These are phyloP conservation scores for Dendryphion nanum DNA, from an alignment of 2,329 filamentous ascomycete genomes.

Conservation along the genomic window DNA sequence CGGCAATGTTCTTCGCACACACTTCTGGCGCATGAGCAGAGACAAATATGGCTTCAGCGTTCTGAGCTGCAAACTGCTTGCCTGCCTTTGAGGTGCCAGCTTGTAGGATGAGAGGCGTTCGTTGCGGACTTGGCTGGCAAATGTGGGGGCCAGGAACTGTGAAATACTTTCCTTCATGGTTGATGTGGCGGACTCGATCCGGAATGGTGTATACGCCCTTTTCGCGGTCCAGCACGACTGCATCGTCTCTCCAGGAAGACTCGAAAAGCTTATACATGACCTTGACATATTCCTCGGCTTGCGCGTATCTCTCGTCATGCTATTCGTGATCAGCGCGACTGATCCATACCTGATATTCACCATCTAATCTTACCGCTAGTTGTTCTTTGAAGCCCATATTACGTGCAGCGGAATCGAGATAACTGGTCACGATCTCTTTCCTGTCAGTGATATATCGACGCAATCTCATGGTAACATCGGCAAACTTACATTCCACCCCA, in stretches of 20 bases:
- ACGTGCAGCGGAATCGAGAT: conserved; percentile 64
- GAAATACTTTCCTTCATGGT: conserved; percentile 66
- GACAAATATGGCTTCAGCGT: conserved; percentile 71
- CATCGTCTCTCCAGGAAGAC: conserved; percentile 66
- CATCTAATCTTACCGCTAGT: conserved; percentile 60
- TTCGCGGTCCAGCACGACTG: conserved; percentile 59
- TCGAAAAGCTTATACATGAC: conserved; percentile 69
- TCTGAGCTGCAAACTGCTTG: conserved; percentile 65
- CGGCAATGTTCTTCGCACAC: conserved; percentile 61
- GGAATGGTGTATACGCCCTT: conserved; percentile 61
- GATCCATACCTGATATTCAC: too few relatives aligned
- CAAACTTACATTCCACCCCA: conserved; percentile 11
- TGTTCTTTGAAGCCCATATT: conserved; percentile 61
- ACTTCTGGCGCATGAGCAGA: conserved; percentile 63
- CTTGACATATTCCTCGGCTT: conserved; percentile 68
- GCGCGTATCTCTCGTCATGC: conserved; percentile 68
- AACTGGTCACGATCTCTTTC: conserved; percentile 62
- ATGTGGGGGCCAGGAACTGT: conserved; percentile 64
- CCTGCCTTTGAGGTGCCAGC: conserved; percentile 67
- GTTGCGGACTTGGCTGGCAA: conserved; percentile 64
- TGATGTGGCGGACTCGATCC: conserved; percentile 60
- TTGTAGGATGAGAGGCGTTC: conserved; percentile 68
- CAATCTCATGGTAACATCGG: neutral
- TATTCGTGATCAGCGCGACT: conserved; percentile 44
- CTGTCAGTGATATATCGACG: neutral